phyloP scores from a whole-genome alignment of 495 filamentous ascomycete genomes.

The Talaromyces adpressus region DNA sequence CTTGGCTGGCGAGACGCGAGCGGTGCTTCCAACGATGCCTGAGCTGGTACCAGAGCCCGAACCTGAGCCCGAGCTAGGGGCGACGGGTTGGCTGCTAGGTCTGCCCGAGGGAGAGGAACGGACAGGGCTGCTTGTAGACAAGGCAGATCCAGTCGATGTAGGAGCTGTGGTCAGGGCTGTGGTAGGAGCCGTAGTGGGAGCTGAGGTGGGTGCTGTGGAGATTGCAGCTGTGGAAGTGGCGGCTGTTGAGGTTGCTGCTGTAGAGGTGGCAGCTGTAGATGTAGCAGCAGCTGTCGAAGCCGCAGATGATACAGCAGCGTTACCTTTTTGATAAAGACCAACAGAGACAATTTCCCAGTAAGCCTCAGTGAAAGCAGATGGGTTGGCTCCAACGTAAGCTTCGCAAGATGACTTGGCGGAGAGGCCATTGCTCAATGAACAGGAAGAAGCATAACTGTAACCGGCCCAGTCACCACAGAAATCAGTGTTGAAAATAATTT shows the following conservation, averaged over 20 bases:
- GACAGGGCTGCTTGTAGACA: not conserved
- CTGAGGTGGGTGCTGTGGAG: slow-evolving; percentile 7
- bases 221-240: not conserved
- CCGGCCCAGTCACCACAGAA: slow-evolving; percentile 93
- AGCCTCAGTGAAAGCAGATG: slow-evolving; percentile 49
- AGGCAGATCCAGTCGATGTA: slow-evolving; percentile 1
- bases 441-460: slow-evolving; percentile 36
- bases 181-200: slow-evolving; percentile 6
- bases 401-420: slow-evolving; percentile 41
- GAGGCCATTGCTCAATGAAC: slow-evolving; percentile 7
- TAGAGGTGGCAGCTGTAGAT: slow-evolving; percentile 9
- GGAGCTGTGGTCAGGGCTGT: not conserved
- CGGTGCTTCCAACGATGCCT: not conserved
- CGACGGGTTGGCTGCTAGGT: not conserved
- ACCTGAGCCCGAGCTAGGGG: not conserved
- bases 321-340: slow-evolving; percentile 48
- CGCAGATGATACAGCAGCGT: slow-evolving; percentile 5
- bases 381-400: slow-evolving; percentile 60
- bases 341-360: slow-evolving; percentile 71
- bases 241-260: slow-evolving; percentile 9
- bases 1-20: not conserved
- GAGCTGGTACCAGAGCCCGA: not conserved
- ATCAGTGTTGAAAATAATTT: slow-evolving; percentile 73
- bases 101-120: not conserved
- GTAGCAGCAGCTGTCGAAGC: not conserved